Evolutionary conservation across 208 protist species (phyloP).

Genomic region (Leishmania martiniquensis): DNA sequence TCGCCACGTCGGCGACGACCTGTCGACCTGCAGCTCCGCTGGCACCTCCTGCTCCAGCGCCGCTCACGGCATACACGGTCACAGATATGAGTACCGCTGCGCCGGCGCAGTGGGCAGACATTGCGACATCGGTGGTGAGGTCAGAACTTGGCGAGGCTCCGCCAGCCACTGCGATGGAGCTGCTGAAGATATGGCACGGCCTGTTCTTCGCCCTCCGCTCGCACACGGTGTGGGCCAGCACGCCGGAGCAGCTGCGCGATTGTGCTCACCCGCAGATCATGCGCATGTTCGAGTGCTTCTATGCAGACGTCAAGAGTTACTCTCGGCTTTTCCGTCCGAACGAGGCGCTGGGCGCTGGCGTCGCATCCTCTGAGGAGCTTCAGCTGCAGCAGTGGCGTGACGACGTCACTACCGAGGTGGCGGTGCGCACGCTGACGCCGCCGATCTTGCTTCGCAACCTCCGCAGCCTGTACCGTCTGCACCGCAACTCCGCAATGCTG

Average conservation of each 20-base stretch:
- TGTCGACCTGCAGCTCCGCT: background rate
- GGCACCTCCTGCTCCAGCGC: background rate
- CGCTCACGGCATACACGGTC: background rate
- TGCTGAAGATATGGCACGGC: constrained; percentile 54
- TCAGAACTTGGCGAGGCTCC: background rate
- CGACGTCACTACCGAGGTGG: background rate
- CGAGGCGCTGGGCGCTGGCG: background rate
- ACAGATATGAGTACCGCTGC: constrained; percentile 15
- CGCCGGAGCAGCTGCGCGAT: constrained; percentile 8
- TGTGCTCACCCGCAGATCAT: constrained; percentile 26
- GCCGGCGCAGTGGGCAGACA: constrained; percentile 7
- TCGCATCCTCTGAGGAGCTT: background rate
- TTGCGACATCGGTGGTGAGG: constrained; percentile 1
- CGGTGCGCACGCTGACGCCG: constrained; percentile 31
- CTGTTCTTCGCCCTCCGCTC: constrained; percentile 45
- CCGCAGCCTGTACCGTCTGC: constrained; percentile 32
- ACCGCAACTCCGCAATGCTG: constrained; percentile 28
- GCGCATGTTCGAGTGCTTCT: constrained; percentile 25
- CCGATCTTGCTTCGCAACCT: constrained; percentile 43
- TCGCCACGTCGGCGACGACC: constrained; percentile 3
- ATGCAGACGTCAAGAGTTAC: constrained; percentile 15
- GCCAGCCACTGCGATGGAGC: background rate
- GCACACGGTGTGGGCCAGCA: constrained; percentile 20
- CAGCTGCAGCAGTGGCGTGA: background rate
- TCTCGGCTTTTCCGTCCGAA: background rate